Evolutionary conservation across 495 filamentous ascomycete species (phyloP).

Genomic region (Bryoglossum gracile): DNA sequence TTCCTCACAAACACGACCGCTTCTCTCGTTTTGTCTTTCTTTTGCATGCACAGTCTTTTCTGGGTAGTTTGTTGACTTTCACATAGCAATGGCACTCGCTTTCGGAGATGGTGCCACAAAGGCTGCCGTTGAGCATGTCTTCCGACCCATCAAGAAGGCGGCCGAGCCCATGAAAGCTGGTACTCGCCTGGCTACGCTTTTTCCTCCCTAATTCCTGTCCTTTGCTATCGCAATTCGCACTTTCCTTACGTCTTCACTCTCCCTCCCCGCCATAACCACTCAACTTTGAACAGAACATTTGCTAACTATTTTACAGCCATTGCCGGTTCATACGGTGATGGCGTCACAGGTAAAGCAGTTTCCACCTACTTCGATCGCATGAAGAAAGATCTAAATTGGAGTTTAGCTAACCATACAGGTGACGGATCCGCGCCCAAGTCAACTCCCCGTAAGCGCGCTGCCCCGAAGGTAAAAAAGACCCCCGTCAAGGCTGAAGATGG

Average conservation of each 20-base stretch:
- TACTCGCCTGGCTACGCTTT: too few species aligned
- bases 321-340: conserved; percentile 15
- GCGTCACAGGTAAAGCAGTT: conserved; percentile 18
- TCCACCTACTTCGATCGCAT: conserved; percentile 17
- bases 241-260: conserved; percentile 17
- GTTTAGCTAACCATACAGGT: conserved; percentile 13
- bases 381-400: conserved; percentile 16
- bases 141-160: too few species aligned
- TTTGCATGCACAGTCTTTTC: too few species aligned
- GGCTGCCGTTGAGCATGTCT: too few species aligned
- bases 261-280: conserved; percentile 7
- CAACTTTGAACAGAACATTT: conserved; percentile 6
- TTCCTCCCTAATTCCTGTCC: too few species aligned
- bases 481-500: background rate
- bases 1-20: too few species aligned
- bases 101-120: too few species aligned
- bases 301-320: conserved; percentile 25
- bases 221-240: background rate
- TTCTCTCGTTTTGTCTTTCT: too few species aligned
- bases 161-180: background rate
- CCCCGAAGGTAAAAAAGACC: background rate
- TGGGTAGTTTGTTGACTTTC: too few species aligned
- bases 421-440: conserved; percentile 4
- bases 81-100: too few species aligned
- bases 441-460: background rate